Conservation (phyloP, 306 rosid genomes). For the Ziziphus jujuba region DNA sequence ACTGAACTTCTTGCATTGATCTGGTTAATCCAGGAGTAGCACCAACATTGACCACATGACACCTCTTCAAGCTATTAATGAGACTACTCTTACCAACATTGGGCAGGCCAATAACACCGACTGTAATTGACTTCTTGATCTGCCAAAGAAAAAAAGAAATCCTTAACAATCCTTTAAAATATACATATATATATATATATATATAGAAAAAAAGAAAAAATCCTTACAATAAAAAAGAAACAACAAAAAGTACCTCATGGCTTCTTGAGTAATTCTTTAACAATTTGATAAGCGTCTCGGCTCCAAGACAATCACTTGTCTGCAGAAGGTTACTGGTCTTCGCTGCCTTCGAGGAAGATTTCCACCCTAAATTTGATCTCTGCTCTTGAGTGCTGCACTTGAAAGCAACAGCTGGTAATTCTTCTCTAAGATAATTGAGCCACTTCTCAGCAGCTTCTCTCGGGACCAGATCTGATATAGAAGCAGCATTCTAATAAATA, state of each 20-base stretch:
- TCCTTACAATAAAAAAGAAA: not conserved
- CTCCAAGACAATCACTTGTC: constrained; percentile 95
- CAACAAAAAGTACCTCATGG: constrained; percentile 59
- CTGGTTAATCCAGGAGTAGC: constrained; percentile 89
- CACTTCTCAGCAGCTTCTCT: constrained; percentile 92
- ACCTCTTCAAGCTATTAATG: constrained; percentile 80
- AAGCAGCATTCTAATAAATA: constrained; percentile 25
- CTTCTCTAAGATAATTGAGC: constrained; percentile 94
- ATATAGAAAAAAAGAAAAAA: not conserved
- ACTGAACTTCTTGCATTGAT: constrained; percentile 88
- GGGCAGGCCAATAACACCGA: constrained; percentile 90
- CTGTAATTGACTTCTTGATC: constrained; percentile 93
- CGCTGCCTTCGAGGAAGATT: constrained; percentile 62
- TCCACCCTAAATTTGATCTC: constrained; percentile 90
- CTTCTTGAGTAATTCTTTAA: constrained; percentile 97
- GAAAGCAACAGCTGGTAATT: constrained; percentile 93
- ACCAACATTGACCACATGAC: constrained; percentile 78
- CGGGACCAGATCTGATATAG: constrained; percentile 80
- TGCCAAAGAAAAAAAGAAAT: constrained; percentile 31
- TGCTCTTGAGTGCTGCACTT: constrained; percentile 98
- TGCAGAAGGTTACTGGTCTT: constrained; percentile 66
- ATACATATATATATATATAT: not conserved
- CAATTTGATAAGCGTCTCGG: constrained; percentile 87
- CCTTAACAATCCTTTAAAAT: not conserved
- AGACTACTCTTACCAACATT: constrained; percentile 99